Evolutionary conservation across 192 early-diverging fungal genomes (phyloP), one percentile per base, ranked within the genome.

Genomic region (Dimargaris xerosporica): DNA sequence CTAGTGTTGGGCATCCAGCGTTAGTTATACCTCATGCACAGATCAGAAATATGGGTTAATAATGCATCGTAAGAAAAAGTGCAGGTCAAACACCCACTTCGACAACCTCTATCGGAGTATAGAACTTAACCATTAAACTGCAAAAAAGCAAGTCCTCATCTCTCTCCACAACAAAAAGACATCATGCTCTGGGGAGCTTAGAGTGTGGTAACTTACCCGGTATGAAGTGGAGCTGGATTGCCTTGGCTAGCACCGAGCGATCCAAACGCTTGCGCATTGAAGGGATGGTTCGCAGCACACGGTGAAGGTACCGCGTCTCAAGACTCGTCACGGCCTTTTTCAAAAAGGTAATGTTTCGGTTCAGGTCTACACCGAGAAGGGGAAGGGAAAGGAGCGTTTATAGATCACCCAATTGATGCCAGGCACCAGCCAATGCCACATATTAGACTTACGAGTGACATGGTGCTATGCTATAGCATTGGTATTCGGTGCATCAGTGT

Each of bases 321-420:
- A 90, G 75, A 25, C 89, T 81, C 41, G 86, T 72, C 12, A 91
- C 91, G 54, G 87, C 86, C 55, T 83, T 74, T 69, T 92, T 89
- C 61, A 98, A 72, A 43, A 95, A 74, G n/a, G 67, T 63, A 68
- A 92, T 78, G 71, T 90, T 89, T 62, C 88, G 86, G 64, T 87
- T 87, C 61, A 95, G 78, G 72, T 98, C 95, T 95, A 74, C 69
- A 69, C 26, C n/a, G n/a, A n/a, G n/a, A n/a, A n/a, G n/a, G n/a
- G n/a, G n/a, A n/a, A n/a, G n/a, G n/a, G n/a, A n/a, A n/a, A n/a
- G n/a, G n/a, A n/a, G n/a, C n/a, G n/a, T n/a, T n/a, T n/a, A n/a
- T n/a, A n/a, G n/a, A n/a, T n/a, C n/a, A n/a, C n/a, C n/a, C n/a
- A n/a, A n/a, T n/a, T n/a, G n/a, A n/a, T n/a, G n/a, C n/a, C n/a